These are phyloP conservation scores for Coprinellus micaceus DNA, from an alignment of 768 basidiomycete genomes.

Conservation along the genomic window DNA sequence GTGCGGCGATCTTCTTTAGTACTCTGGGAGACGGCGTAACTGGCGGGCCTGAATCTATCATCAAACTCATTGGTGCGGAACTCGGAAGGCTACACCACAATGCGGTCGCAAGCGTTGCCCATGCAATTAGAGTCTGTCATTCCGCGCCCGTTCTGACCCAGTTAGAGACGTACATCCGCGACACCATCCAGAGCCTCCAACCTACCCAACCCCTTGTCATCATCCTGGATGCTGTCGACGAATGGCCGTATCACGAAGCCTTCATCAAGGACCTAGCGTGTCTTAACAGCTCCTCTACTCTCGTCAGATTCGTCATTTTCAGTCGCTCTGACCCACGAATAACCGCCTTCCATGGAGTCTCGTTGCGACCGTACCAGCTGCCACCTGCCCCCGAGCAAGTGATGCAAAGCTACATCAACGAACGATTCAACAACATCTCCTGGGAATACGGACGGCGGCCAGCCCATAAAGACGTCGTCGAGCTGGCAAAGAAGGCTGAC, in stretches of 20 bases:
- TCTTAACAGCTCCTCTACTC: not conserved
- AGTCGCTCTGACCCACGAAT: not conserved
- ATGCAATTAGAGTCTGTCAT: too few species aligned
- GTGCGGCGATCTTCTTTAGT: too few species aligned
- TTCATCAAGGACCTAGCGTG: constrained; percentile 4
- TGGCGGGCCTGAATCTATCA: too few species aligned
- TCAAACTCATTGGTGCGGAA: too few species aligned
- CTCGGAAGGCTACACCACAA: too few species aligned
- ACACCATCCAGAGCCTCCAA: not conserved
- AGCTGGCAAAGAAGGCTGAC: not conserved
- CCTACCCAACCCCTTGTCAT: not conserved
- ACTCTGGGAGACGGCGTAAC: too few species aligned
- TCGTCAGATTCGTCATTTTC: not conserved
- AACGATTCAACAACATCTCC: not conserved
- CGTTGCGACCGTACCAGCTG: not conserved
- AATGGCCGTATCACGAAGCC: not conserved
- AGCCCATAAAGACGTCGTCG: not conserved
- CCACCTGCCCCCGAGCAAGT: not conserved
- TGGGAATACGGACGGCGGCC: not conserved
- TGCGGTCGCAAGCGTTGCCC: too few species aligned
- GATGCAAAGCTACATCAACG: not conserved
- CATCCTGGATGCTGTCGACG: constrained; percentile 10
- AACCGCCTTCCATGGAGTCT: not conserved
- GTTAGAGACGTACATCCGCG: too few species aligned
- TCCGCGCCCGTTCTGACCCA: too few species aligned